These are phyloP conservation scores for Acrodontium crateriforme DNA, from an alignment of 2,329 filamentous ascomycete genomes.

Conservation along the genomic window DNA sequence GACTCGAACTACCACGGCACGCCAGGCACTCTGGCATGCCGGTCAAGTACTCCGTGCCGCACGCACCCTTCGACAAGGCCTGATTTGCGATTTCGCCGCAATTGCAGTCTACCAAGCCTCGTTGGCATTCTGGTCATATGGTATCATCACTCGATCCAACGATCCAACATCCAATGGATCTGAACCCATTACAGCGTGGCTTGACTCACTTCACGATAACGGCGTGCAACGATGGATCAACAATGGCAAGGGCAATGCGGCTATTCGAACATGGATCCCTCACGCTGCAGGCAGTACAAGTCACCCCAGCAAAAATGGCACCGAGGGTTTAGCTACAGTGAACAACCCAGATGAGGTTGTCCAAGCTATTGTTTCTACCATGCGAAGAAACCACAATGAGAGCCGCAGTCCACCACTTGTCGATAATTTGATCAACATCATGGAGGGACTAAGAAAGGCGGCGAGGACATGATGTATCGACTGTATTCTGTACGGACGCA, in stretches of 20 bases:
- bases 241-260: slow-evolving; percentile 20
- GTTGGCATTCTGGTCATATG: slow-evolving; percentile 56
- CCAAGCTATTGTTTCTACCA: slow-evolving; percentile 42
- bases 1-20: slow-evolving; percentile 40
- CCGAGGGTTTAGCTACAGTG: slow-evolving; percentile 23
- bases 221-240: slow-evolving; percentile 31
- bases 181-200: slow-evolving; percentile 29
- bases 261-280: slow-evolving; percentile 16
- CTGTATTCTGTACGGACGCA: not conserved
- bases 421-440: slow-evolving; percentile 51
- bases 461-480: slow-evolving; percentile 15
- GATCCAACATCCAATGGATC: slow-evolving; percentile 27
- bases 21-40: slow-evolving; percentile 53
- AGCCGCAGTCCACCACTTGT: slow-evolving; percentile 43
- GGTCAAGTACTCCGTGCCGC: slow-evolving; percentile 52
- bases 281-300: slow-evolving; percentile 6
- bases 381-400: slow-evolving; percentile 38
- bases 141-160: slow-evolving; percentile 34
- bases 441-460: slow-evolving; percentile 39
- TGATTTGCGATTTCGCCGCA: slow-evolving; percentile 46
- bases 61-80: slow-evolving; percentile 26
- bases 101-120: slow-evolving; percentile 56
- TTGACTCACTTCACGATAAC: slow-evolving; percentile 43
- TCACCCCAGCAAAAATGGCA: slow-evolving; percentile 1
- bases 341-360: slow-evolving; percentile 47